Evolutionary conservation across 257 asterid genomes (phyloP), one percentile per base, ranked within the genome.

Genomic region (Haberlea rhodopensis): DNA sequence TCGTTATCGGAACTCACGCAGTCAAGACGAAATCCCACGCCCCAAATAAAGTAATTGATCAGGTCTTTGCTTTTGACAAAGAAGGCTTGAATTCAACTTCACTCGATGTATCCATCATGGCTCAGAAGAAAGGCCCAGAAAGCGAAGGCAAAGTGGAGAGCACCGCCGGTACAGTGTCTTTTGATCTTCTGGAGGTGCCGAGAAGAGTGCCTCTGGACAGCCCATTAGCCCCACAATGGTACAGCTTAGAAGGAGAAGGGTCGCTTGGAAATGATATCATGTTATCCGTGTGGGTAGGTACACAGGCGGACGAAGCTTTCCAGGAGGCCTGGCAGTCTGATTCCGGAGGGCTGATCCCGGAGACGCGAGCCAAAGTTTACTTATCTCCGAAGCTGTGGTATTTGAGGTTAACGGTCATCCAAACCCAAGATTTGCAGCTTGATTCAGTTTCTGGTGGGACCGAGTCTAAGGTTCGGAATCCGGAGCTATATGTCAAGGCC

Each of bases 311-410:
- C 66, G 96, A 91, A 78, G 85, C 96, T 13, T 91, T 91, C 65
- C 95, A 86, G 71, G 98, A 91, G 76, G 98, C 98, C 0, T 91
- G 98, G 98, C 98, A 84, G 74, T 91, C 96, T 6, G 95, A 91
- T 66, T 88, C 98, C 78, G 98, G 96, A 24, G 97, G 97, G 1
- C 25, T 88, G 78, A 81, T 91, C 56, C 94, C 96, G 71, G 96
- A 88, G 71, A 91, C 96, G 78, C 94, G 96, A 85, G 91, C 98
- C 69, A 86, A 88, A 73, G 95, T 91, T 2, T 91, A 91, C 81
- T 62, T 91, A 57, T 88, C 98, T 61, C 98, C 98, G 69, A 91
- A 82, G 91, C 95, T 88, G 63, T 91, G 98, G 98, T 91, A 91
- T 75, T 75, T 91, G 75, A 83, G 96, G 9, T 82, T 91, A 88